Percentiles rank a stretch among this genome's conserved stretches.
Conservation (phyloP, 2,329 filamentous ascomycete genomes). For the Sporothrix pseudoabietina region DNA sequence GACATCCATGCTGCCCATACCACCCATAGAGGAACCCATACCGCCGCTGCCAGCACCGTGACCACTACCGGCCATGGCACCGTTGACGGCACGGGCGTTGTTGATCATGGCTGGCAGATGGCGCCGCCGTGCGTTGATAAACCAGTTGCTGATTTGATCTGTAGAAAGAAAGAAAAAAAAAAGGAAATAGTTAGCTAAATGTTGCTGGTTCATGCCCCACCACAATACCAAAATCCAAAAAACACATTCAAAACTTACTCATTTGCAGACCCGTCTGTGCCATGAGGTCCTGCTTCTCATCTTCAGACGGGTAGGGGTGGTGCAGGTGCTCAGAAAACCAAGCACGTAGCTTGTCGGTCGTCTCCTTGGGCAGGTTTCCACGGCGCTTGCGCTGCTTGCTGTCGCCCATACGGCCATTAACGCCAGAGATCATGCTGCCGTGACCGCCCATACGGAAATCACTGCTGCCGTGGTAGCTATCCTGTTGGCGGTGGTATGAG, state of each 20-base stretch:
- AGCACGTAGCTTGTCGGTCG: constrained; percentile 75
- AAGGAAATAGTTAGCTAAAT: constrained; percentile 21
- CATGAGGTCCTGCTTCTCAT: constrained; percentile 83
- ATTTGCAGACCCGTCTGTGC: constrained; percentile 74
- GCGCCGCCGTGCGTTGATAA: constrained; percentile 73
- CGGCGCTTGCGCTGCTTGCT: constrained; percentile 64
- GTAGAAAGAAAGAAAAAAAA: constrained; percentile 17
- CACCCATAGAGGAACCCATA: background rate
- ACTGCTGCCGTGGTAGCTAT: constrained; percentile 45
- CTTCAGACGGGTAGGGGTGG: constrained; percentile 84
- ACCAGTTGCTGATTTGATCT: constrained; percentile 79
- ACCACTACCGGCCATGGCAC: background rate
- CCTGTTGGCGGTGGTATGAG: background rate
- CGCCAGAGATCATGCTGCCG: constrained; percentile 23
- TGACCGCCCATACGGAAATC: background rate
- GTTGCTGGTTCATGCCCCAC: constrained; percentile 11
- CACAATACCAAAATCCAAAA: constrained; percentile 25
- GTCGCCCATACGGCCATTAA: constrained; percentile 41
- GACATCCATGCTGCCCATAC: constrained; percentile 46
- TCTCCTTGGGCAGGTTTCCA: constrained; percentile 88
- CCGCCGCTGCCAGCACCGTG: background rate
- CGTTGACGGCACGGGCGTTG: constrained; percentile 40
- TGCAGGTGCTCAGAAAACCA: constrained; percentile 80
- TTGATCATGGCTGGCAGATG: constrained; percentile 63
- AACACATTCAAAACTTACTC: constrained; percentile 54